phyloP scores from a whole-genome alignment of 2,329 filamentous ascomycete species.

The Cadophora gregata region DNA sequence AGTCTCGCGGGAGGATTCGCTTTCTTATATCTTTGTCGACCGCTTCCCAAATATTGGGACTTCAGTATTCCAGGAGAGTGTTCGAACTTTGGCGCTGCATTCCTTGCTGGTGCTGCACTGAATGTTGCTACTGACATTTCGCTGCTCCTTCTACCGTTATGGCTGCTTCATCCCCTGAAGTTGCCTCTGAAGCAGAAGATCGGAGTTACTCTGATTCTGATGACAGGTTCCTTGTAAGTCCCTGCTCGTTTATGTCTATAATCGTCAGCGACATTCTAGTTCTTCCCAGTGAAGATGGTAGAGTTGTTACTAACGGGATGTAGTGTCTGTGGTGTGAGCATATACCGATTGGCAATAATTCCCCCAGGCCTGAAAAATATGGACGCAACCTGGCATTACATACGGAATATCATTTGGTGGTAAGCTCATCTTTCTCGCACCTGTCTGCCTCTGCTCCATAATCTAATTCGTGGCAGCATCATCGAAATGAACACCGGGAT shows the following conservation, averaged over 20 bases:
- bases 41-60: constrained; percentile 10
- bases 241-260: neutral
- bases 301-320: neutral
- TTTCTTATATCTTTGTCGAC: constrained; percentile 14
- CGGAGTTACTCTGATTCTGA: constrained; percentile 17
- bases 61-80: constrained; percentile 10
- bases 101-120: constrained; percentile 15
- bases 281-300: neutral
- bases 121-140: constrained; percentile 20
- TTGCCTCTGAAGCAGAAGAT: constrained; percentile 16
- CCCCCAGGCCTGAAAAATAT: constrained; percentile 1
- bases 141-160: constrained; percentile 12
- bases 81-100: neutral
- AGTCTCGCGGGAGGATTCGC: constrained; percentile 7
- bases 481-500: constrained; percentile 22
- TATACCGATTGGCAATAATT: constrained; percentile 18
- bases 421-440: neutral
- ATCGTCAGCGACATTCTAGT: neutral
- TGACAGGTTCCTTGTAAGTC: constrained; percentile 20
- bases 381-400: constrained; percentile 17
- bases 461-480: neutral
- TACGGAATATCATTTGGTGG: constrained; percentile 14
- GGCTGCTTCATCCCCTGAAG: constrained; percentile 10
- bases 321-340: constrained; percentile 19
- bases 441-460: neutral